Percentiles rank a stretch among this genome's conserved stretches.
Evolutionary conservation across 805 yeast species (phyloP).

Genomic region (Metschnikowia sp.): DNA sequence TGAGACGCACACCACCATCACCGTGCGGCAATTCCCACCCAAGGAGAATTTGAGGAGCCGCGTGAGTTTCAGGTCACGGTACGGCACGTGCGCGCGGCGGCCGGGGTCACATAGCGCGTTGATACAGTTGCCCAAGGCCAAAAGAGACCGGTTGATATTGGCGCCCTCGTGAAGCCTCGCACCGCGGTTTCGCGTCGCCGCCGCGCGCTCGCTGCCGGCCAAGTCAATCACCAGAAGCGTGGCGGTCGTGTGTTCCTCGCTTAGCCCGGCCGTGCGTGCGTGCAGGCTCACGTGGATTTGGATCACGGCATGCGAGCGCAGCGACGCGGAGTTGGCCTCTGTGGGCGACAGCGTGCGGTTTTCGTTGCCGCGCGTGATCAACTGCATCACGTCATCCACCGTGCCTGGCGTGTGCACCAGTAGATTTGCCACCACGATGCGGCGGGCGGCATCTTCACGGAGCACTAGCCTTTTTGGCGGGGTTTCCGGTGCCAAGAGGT

Average conservation of each 20-base stretch:
- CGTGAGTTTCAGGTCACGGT: slow-evolving; percentile 86
- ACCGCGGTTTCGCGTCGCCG: slow-evolving; percentile 84
- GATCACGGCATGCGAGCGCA: slow-evolving; percentile 90
- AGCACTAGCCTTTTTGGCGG: slow-evolving; percentile 48
- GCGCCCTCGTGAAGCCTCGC: slow-evolving; percentile 86
- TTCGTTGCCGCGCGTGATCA: slow-evolving; percentile 66
- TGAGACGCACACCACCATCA: slow-evolving; percentile 92
- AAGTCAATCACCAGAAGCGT: slow-evolving; percentile 85
- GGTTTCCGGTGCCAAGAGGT: slow-evolving; percentile 61
- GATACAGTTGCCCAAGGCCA: slow-evolving; percentile 92
- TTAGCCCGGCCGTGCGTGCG: slow-evolving; percentile 57
- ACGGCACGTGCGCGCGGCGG: slow-evolving; percentile 74
- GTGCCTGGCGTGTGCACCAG: slow-evolving; percentile 57
- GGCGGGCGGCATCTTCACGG: slow-evolving; percentile 66
- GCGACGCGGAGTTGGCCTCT: slow-evolving; percentile 85
- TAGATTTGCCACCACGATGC: slow-evolving; percentile 69
- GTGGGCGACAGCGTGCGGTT: slow-evolving; percentile 85
- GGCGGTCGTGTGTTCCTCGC: slow-evolving; percentile 69
- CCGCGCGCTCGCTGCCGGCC: slow-evolving; percentile 95
- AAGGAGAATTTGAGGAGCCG: slow-evolving; percentile 81
- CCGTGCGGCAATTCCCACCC: slow-evolving; percentile 93
- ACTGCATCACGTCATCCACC: slow-evolving; percentile 74
- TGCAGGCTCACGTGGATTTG: slow-evolving; percentile 70
- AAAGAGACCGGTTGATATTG: slow-evolving; percentile 79
- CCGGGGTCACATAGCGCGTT: slow-evolving; percentile 82